Evolutionary conservation across 495 filamentous ascomycete species (phyloP).

Genomic region (Lophium mytilinum): DNA sequence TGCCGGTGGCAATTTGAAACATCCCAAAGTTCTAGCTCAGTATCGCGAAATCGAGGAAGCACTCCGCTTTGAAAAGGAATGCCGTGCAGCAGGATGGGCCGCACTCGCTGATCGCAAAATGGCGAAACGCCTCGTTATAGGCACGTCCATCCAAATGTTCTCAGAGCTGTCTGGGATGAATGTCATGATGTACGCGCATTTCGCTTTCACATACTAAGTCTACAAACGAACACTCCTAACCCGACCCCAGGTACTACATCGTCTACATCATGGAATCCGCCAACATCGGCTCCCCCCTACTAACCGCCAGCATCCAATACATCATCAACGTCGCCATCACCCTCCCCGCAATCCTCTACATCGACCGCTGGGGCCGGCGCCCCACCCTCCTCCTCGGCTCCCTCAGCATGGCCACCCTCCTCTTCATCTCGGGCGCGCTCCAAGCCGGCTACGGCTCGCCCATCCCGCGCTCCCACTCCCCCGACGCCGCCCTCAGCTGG

Average conservation of each 20-base stretch:
- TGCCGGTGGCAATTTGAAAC: constrained; percentile 47
- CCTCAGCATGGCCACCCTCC: constrained; percentile 7
- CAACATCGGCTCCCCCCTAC: constrained; percentile 52
- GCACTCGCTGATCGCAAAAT: constrained; percentile 53
- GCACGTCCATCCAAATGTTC: constrained; percentile 68
- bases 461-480: background rate
- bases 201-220: background rate
- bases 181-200: constrained; percentile 1
- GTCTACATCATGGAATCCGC: constrained; percentile 62
- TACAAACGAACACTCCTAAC: no score
- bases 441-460: constrained; percentile 15
- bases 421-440: constrained; percentile 8
- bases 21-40: constrained; percentile 53
- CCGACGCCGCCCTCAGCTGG: background rate
- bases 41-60: constrained; percentile 58
- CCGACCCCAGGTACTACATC: constrained; percentile 66
- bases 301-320: constrained; percentile 65
- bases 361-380: constrained; percentile 16
- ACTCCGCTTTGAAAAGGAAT: constrained; percentile 50
- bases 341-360: constrained; percentile 43
- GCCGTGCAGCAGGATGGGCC: constrained; percentile 44
- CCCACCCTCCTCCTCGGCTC: constrained; percentile 16
- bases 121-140: constrained; percentile 57
- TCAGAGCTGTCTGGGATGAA: constrained; percentile 65
- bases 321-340: constrained; percentile 63